phyloP scores from a whole-genome alignment of 148 eudicot species.

The Cornus florida region DNA sequence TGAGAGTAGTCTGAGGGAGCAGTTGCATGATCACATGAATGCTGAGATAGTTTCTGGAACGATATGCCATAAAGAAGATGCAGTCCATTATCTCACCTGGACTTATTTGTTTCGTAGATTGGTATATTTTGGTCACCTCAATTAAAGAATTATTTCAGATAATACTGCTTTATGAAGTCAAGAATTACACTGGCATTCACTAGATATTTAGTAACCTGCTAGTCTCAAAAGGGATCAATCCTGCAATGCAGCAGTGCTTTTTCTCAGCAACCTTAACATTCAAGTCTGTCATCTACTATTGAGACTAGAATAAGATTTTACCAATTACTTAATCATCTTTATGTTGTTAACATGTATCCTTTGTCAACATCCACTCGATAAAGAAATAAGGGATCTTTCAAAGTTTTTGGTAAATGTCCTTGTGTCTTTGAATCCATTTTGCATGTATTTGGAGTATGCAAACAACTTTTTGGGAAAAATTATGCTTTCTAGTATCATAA shows the following conservation, averaged over 20 bases:
- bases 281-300: not conserved
- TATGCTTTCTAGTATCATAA: no score
- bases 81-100: slow-evolving; percentile 95
- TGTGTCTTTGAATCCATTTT: not conserved
- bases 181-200: not conserved
- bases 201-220: not conserved
- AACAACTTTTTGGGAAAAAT: no score
- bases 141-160: not conserved
- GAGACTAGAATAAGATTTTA: no score
- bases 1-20: slow-evolving; percentile 97
- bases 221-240: not conserved
- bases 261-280: not conserved
- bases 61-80: slow-evolving; percentile 86
- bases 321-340: no score
- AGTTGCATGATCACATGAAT: slow-evolving; percentile 88
- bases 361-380: no score
- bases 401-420: not conserved
- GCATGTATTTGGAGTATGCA: not conserved
- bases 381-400: not conserved
- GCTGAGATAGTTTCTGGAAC: slow-evolving; percentile 98
- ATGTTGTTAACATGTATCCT: no score
- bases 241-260: not conserved
- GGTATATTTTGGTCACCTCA: slow-evolving; percentile 35
- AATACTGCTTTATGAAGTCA: not conserved
- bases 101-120: slow-evolving; percentile 91